These are phyloP conservation scores for Cyberlindnera xylosilytica DNA, from an alignment of 805 yeast species.

Conservation along the genomic window DNA sequence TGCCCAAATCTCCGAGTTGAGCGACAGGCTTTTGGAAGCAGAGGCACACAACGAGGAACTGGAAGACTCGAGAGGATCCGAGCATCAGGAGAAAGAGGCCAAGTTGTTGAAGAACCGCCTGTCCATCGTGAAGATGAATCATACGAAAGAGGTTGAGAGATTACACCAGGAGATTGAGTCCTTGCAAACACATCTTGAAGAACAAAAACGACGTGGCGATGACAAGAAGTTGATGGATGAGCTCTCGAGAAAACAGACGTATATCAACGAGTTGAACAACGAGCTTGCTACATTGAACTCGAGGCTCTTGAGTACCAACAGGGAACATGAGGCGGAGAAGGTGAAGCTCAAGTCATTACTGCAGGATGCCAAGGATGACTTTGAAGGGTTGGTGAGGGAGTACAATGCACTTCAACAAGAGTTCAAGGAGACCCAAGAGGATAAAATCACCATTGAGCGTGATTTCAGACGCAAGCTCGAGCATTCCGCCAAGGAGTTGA, in stretches of 20 bases:
- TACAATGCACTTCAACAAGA: slow-evolving; percentile 24
- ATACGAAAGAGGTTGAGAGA: slow-evolving; percentile 22
- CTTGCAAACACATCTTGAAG: slow-evolving; percentile 8
- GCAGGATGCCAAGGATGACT: slow-evolving; percentile 16
- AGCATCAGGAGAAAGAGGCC: slow-evolving; percentile 17
- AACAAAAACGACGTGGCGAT: slow-evolving; percentile 1
- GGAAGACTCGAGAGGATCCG: slow-evolving; percentile 3
- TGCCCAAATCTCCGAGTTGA: slow-evolving; percentile 12
- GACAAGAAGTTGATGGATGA: slow-evolving; percentile 15
- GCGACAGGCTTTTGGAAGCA: slow-evolving; percentile 13
- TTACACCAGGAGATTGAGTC: slow-evolving; percentile 16
- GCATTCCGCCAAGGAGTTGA: slow-evolving; percentile 36
- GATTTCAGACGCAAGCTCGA: slow-evolving; percentile 29
- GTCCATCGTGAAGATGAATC: slow-evolving; percentile 21
- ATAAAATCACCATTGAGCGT: slow-evolving; percentile 31
- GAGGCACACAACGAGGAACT: slow-evolving; percentile 18
- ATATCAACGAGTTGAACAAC: slow-evolving; percentile 16
- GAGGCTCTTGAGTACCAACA: slow-evolving; percentile 9
- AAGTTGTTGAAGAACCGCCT: slow-evolving; percentile 23
- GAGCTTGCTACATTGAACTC: slow-evolving; percentile 18
- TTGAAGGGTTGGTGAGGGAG: slow-evolving; percentile 24
- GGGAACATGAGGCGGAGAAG: slow-evolving; percentile 14
- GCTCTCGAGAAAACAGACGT: slow-evolving; percentile 11
- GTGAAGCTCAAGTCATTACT: slow-evolving; percentile 13
- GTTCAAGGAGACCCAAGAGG: slow-evolving; percentile 22